Percentiles rank a stretch among this genome's conserved stretches.
These are phyloP conservation scores for Asterophora lycoperdoides DNA, from an alignment of 768 basidiomycete genomes.

Conservation along the genomic window DNA sequence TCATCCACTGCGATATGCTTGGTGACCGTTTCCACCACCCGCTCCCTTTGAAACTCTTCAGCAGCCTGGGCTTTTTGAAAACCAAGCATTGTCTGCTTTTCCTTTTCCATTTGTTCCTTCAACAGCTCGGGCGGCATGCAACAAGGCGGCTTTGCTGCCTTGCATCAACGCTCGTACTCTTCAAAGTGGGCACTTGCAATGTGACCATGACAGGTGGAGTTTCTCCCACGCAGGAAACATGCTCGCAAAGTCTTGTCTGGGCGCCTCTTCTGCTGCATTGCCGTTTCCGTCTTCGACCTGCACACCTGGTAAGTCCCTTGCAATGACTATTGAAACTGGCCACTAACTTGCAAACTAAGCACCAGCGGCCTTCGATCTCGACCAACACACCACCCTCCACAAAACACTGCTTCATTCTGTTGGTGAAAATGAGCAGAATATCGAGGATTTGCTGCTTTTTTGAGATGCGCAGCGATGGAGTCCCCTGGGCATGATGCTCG, in stretches of 20 bases:
- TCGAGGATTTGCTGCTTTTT: slow-evolving; percentile 1
- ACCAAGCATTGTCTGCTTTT: neutral
- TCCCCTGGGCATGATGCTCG: neutral
- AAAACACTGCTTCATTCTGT: neutral
- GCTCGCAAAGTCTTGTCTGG: neutral
- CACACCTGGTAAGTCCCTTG: neutral
- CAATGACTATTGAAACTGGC: neutral
- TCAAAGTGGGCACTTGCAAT: slow-evolving; percentile 1
- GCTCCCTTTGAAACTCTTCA: slow-evolving; percentile 10
- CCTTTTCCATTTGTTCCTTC: neutral
- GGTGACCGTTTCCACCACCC: slow-evolving; percentile 7
- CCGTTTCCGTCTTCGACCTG: neutral
- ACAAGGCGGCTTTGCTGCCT: neutral
- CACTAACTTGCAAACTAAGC: neutral
- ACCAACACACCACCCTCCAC: neutral
- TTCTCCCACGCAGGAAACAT: neutral
- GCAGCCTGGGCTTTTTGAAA: slow-evolving; percentile 5
- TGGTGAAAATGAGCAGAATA: neutral
- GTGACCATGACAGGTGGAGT: neutral
- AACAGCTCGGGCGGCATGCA: neutral
- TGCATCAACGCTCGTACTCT: slow-evolving; percentile 1
- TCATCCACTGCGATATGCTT: slow-evolving; percentile 13
- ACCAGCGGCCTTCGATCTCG: neutral
- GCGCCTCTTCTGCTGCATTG: neutral
- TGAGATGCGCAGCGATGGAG: neutral